phyloP scores from a whole-genome alignment of 179 eudicot genomes.

The Patellifolia procumbens region DNA sequence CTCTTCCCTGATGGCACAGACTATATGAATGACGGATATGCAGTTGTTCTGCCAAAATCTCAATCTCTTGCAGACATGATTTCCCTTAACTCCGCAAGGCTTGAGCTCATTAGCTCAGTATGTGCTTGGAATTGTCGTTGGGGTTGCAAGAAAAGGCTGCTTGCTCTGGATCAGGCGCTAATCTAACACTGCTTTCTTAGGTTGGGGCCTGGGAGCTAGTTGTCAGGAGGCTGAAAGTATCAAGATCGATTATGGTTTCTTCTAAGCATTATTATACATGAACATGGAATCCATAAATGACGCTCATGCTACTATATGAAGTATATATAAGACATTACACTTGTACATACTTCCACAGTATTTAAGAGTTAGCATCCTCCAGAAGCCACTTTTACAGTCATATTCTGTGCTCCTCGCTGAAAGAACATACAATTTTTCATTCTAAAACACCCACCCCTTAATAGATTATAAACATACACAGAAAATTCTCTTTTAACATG shows the following conservation, averaged over 20 bases:
- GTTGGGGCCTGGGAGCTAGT: not conserved
- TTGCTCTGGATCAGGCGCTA: slow-evolving; percentile 5
- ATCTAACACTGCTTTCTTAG: not conserved
- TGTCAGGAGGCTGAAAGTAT: not conserved
- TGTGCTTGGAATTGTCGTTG: slow-evolving; percentile 62
- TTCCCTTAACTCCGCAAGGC: slow-evolving; percentile 59
- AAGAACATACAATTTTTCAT: not conserved
- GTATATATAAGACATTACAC: not conserved
- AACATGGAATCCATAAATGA: not conserved
- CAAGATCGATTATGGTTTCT: not conserved
- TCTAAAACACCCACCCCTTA: not conserved
- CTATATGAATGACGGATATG: slow-evolving; percentile 79
- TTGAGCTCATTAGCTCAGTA: slow-evolving; percentile 45
- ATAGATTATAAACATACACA: not conserved
- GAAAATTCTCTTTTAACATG: too few relatives aligned
- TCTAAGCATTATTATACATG: not conserved
- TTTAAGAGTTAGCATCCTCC: not conserved
- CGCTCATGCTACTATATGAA: not conserved
- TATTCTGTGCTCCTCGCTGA: not conserved
- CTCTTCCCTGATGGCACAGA: slow-evolving; percentile 81
- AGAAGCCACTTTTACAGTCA: not conserved
- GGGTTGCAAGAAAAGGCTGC: slow-evolving; percentile 70
- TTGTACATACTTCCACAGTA: not conserved
- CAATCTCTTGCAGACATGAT: slow-evolving; percentile 52
- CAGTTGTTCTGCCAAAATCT: slow-evolving; percentile 58